These are phyloP conservation scores for Malus hybrid DNA, from an alignment of 331 rosid species.

Conservation along the genomic window DNA sequence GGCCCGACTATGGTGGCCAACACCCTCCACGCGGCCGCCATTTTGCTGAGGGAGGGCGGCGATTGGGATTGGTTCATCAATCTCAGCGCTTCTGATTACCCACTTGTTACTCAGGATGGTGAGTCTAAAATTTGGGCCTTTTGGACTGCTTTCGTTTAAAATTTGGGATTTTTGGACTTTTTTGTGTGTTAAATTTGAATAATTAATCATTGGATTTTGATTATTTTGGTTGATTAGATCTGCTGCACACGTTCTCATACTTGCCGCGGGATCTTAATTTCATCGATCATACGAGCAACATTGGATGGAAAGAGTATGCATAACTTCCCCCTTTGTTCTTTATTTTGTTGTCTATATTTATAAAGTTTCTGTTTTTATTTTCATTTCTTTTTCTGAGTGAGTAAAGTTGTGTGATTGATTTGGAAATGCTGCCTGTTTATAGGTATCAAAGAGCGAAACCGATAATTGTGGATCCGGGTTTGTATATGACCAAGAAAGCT, in stretches of 20 bases:
- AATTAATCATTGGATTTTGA: conserved; percentile 2
- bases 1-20: conserved; percentile 99
- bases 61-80: conserved; percentile 99
- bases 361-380: neutral
- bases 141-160: neutral
- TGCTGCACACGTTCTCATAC: conserved; percentile 83
- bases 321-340: neutral
- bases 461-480: conserved; percentile 81
- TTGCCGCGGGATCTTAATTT: conserved; percentile 93
- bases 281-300: conserved; percentile 92
- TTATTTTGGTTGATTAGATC: conserved; percentile 50
- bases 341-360: neutral
- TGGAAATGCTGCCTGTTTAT: neutral
- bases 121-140: conserved; percentile 12
- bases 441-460: conserved; percentile 94
- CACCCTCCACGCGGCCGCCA: conserved; percentile 93
- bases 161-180: neutral
- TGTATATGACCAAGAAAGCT: conserved; percentile 76
- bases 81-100: conserved; percentile 95
- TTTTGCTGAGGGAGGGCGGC: conserved; percentile 59
- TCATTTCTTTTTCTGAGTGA: neutral
- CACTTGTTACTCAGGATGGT: conserved; percentile 96
- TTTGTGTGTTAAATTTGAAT: neutral
- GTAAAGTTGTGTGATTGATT: conserved; percentile 15
- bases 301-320: conserved; percentile 99